A percentile compares a stretch with the other conserved stretches of the same genome.
Evolutionary conservation across 306 rosid genomes (phyloP).

Genomic region (Castanea crenata): DNA sequence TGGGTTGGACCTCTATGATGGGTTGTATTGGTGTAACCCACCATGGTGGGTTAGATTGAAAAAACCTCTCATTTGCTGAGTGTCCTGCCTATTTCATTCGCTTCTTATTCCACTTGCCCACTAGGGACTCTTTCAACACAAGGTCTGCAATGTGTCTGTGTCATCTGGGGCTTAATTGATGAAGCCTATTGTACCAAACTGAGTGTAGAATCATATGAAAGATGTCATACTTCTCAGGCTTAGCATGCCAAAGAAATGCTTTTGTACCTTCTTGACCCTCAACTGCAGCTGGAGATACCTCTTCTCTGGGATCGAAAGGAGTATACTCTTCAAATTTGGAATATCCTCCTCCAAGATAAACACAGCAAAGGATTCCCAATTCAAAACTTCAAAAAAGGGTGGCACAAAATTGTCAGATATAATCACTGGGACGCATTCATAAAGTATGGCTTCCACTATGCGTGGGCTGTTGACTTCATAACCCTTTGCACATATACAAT

Average conservation of each 20-base stretch:
- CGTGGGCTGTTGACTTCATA: constrained; percentile 95
- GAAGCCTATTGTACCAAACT: constrained; percentile 72
- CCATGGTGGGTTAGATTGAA: too few relatives aligned
- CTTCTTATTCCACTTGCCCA: too few relatives aligned
- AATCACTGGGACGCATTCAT: constrained; percentile 87
- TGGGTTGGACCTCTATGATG: too few relatives aligned
- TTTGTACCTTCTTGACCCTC: constrained; percentile 77
- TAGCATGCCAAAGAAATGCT: constrained; percentile 88
- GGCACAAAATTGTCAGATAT: constrained; percentile 96
- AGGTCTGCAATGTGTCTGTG: background rate
- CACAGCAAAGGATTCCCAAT: constrained; percentile 93
- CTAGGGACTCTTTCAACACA: background rate
- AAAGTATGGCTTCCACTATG: constrained; percentile 78
- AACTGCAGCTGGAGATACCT: constrained; percentile 67
- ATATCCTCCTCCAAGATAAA: constrained; percentile 75
- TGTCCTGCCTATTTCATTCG: too few relatives aligned
- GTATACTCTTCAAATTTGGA: constrained; percentile 68
- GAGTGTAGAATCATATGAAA: constrained; percentile 96
- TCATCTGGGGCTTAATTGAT: constrained; percentile 34
- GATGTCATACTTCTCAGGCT: constrained; percentile 81
- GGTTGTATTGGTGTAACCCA: too few relatives aligned
- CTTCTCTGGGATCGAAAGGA: constrained; percentile 67
- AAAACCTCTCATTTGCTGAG: too few relatives aligned
- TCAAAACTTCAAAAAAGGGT: constrained; percentile 75
- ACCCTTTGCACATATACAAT: constrained; percentile 91